Evolutionary conservation across 176 grass and related monocot genomes (phyloP).

Genomic region (Sorghum bicolor): DNA sequence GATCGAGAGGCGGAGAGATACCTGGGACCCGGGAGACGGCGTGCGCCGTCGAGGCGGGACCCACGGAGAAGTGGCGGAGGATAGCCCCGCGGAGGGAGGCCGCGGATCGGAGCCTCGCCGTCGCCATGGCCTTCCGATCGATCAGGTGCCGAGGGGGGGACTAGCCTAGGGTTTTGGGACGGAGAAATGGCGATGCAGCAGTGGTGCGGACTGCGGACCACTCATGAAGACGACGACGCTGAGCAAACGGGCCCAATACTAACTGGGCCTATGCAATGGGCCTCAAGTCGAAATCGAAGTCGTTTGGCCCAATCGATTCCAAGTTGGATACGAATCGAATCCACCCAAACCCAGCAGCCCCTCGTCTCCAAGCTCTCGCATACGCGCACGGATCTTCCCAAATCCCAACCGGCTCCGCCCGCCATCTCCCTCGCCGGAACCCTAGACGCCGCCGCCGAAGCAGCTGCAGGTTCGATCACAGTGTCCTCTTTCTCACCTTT

Average conservation of each 20-base stretch:
- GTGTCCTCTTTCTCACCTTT: not conserved
- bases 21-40: conserved; percentile 19
- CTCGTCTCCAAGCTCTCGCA: not conserved
- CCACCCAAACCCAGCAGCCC: not conserved
- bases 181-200: not conserved
- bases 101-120: conserved; percentile 43
- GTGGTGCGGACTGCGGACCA: not conserved
- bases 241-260: not conserved
- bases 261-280: not conserved
- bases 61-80: conserved; percentile 24
- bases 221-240: not conserved
- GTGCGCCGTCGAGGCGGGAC: not conserved
- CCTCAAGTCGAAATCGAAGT: not conserved
- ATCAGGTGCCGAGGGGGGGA: not conserved
- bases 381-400: conserved; percentile 12
- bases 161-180: conserved; percentile 39
- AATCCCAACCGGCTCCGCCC: not conserved
- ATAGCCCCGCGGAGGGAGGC: conserved; percentile 32
- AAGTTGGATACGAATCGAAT: not conserved
- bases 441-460: conserved; percentile 18
- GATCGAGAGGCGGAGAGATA: conserved; percentile 7
- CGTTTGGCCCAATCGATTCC: not conserved
- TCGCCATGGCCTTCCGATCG: conserved; percentile 31
- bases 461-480: conserved; percentile 13
- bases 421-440: conserved; percentile 30